Conservation (phyloP, 257 asterid genomes). For the Forsythia viridissima region DNA sequence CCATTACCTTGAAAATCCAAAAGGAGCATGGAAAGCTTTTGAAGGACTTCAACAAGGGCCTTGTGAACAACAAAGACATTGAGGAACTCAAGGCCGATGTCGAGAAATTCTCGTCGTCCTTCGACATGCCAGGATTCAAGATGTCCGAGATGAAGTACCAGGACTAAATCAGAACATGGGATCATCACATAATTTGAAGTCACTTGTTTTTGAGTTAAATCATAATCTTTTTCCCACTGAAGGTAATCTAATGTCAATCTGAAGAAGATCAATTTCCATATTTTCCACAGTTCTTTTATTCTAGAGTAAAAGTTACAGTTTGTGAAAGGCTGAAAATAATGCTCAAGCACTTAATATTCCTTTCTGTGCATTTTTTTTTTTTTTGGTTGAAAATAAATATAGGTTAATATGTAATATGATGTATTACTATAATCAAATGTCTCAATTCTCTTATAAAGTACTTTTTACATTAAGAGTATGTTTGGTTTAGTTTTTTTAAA, state of each 20-base stretch:
- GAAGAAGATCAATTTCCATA: neutral
- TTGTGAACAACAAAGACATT: conserved; percentile 81
- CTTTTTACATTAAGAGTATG: too few species aligned
- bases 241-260: conserved; percentile 43
- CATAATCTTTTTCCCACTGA: neutral
- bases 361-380: neutral
- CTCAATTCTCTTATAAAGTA: too few species aligned
- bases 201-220: neutral
- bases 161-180: conserved; percentile 39
- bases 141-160: conserved; percentile 90
- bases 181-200: conserved; percentile 12
- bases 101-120: conserved; percentile 76
- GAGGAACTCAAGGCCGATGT: conserved; percentile 92
- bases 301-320: neutral
- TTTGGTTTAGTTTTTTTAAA: too few species aligned
- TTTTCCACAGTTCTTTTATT: neutral
- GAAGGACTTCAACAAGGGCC: conserved; percentile 95
- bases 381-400: too few species aligned
- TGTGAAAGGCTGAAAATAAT: conserved; percentile 2
- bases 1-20: conserved; percentile 77
- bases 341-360: neutral
- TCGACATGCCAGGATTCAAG: conserved; percentile 94
- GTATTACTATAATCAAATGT: too few species aligned
- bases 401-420: too few species aligned
- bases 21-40: conserved; percentile 85